These are phyloP conservation scores for Fusarium xyrophilum DNA, from an alignment of 2,329 filamentous ascomycete genomes.

Conservation along the genomic window DNA sequence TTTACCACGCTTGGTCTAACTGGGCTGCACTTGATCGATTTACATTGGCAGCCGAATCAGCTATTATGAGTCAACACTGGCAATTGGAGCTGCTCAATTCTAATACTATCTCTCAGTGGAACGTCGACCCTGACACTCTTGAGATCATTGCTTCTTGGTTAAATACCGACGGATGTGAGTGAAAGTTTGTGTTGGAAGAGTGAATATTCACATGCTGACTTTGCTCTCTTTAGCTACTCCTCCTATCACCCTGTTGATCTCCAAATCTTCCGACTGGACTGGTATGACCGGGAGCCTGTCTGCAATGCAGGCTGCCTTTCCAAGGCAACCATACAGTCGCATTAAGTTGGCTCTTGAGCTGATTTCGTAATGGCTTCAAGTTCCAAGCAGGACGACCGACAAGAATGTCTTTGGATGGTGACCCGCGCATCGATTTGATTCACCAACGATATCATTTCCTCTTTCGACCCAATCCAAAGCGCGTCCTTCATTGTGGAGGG, in stretches of 20 bases:
- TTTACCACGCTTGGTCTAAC: not conserved
- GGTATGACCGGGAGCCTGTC: not conserved
- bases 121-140: no score
- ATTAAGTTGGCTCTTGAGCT: not conserved
- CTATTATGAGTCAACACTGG: not conserved
- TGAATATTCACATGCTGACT: not conserved
- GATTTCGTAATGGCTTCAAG: not conserved
- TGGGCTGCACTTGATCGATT: not conserved
- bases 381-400: no score
- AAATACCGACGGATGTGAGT: not conserved
- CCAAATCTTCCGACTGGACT: not conserved
- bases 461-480: not conserved
- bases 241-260: not conserved
- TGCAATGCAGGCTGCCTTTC: not conserved
- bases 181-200: not conserved
- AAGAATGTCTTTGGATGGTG: no score
- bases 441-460: no score
- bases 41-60: not conserved
- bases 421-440: fast-evolving
- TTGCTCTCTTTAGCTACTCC: not conserved
- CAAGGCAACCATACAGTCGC: not conserved
- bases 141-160: not conserved
- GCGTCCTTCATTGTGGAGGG: not conserved
- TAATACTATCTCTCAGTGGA: not conserved
- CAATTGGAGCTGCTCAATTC: fast-evolving